Base-by-base conservation (phyloP, 768 basidiomycete species). In the Tylopilus rubrobrunneus region DNA sequence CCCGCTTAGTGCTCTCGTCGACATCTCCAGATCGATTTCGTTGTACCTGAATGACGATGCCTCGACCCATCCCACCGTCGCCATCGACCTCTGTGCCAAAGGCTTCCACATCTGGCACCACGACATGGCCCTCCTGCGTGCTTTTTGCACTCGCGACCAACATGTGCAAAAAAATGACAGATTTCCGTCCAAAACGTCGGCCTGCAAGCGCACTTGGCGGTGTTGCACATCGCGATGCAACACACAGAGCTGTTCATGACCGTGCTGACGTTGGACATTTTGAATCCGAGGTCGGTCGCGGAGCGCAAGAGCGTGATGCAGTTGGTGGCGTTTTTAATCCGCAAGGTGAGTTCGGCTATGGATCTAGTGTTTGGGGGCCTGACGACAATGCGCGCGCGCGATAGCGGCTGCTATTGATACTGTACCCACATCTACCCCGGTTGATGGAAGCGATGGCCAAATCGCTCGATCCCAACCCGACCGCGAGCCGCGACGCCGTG, bases 21-120 rank as follows among this genome's bases (percentile, higher is more conserved):
- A 95, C 58, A 84, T 93, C 48, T 85, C 95, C 1, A 87, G 86
- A 62, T 96, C 93, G 0, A 81, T 98, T 50, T 76, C 80, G 1
- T 60, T 86, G 9, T 94, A 87, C 62, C 76, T 99, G 12, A 80
- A 91, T 49, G 86, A 91, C 54, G 84, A 87, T 46, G 73, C 77
- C 7, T 84, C 85, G 0, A 75, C 75, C 1, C 81, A 89, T 66
- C 76, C 86, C 7, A 75, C 82, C 4, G 75, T 94, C 12, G 92
- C 90, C 0, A 85, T 97, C 57, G 96, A 98, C 63, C 76, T 98
- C 10, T 93, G 91, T 61, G 86, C 89, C 2, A 84, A 89, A 43
- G 96, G 96, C 0, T 98, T 98, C 66, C 81, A 87, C 43, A 84
- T 95, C 46, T 98, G 95, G 94, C 93, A 97, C 64, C 85, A 92